A percentile compares a stretch with the other conserved stretches of the same genome.
Evolutionary conservation across 768 basidiomycete species (phyloP).

Genomic region (Phlegmacium glaucopus): DNA sequence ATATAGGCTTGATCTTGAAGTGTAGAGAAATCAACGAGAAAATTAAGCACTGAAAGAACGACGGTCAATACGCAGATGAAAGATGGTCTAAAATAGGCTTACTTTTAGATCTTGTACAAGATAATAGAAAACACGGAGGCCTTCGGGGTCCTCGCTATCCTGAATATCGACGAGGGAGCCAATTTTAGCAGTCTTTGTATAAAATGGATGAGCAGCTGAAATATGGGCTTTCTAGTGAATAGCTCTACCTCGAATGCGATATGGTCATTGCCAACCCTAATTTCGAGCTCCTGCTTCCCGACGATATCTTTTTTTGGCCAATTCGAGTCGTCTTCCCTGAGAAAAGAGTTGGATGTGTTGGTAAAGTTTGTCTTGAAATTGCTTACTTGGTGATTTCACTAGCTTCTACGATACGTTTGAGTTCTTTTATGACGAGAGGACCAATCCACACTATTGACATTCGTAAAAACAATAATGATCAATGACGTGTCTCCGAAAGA

Average conservation of each 20-base stretch:
- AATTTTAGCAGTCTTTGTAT: slow-evolving; percentile 91
- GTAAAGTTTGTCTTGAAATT: not conserved
- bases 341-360: not conserved
- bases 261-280: slow-evolving; percentile 90
- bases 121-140: slow-evolving; percentile 97
- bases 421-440: slow-evolving; percentile 87
- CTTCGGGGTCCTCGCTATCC: slow-evolving; percentile 96
- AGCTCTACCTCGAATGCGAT: slow-evolving; percentile 88
- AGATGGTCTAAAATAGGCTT: slow-evolving; percentile 15
- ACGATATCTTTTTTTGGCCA: slow-evolving; percentile 99
- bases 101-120: slow-evolving; percentile 97
- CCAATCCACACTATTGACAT: slow-evolving; percentile 82
- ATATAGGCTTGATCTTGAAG: slow-evolving; percentile 99
- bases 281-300: slow-evolving; percentile 97
- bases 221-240: slow-evolving; percentile 1
- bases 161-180: slow-evolving; percentile 96
- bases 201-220: not conserved
- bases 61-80: slow-evolving; percentile 1
- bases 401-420: slow-evolving; percentile 89
- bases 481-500: not conserved
- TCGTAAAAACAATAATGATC: not conserved
- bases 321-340: slow-evolving; percentile 94
- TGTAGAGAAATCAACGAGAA: slow-evolving; percentile 98
- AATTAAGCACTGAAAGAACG: slow-evolving; percentile 75
- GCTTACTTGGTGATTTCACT: slow-evolving; percentile 93